These are phyloP conservation scores for Pittosporum tobira DNA, from an alignment of 129 eudicot genomes.

Conservation along the genomic window DNA sequence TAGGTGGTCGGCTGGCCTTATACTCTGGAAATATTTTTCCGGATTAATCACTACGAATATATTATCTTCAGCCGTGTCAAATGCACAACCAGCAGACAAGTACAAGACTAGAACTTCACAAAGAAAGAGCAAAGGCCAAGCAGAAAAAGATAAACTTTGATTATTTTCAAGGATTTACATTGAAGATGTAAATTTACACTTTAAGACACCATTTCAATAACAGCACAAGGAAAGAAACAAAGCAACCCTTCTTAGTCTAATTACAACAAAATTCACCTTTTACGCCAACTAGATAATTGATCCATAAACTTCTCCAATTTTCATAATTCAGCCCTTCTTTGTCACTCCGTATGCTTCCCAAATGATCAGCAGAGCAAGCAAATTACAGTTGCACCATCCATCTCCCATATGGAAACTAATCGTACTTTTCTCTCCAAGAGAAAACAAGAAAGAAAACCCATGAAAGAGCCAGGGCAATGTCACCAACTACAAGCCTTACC, in stretches of 20 bases:
- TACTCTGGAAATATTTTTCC: background rate
- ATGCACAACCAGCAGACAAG: background rate
- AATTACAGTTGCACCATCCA: no score
- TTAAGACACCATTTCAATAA: background rate
- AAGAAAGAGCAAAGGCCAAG: background rate
- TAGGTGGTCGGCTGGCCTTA: no score
- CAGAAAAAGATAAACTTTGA: background rate
- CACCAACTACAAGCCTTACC: constrained; percentile 56
- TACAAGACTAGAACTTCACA: background rate
- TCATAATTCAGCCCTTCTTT: background rate
- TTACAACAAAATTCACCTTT: background rate
- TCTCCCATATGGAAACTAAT: constrained; percentile 21
- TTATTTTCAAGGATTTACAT: background rate
- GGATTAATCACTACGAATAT: background rate
- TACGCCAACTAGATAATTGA: background rate
- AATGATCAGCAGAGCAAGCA: no score
- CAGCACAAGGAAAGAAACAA: background rate
- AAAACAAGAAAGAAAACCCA: constrained; percentile 76
- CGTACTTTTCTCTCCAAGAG: constrained; percentile 88
- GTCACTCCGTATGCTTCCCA: no score
- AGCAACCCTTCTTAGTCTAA: background rate
- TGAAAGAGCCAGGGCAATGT: constrained; percentile 46
- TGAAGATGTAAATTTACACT: background rate
- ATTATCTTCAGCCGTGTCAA: background rate
- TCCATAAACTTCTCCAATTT: background rate